Evolutionary conservation across 805 yeast species (phyloP).

Genomic region (Saturnispora serradocipensis): DNA sequence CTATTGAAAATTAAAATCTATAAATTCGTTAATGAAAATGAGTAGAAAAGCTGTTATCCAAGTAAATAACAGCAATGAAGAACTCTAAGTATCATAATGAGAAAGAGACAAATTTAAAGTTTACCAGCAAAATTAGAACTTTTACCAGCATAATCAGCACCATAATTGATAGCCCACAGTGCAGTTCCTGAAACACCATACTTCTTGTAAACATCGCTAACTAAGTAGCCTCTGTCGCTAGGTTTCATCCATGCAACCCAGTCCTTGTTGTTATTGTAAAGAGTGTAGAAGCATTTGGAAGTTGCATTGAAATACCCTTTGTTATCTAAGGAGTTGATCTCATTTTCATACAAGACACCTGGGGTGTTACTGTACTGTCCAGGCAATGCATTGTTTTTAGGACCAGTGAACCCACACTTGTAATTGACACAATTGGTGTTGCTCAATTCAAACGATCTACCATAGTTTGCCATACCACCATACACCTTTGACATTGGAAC

Average conservation of each 20-base stretch:
- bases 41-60: no score
- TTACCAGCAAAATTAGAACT: no score
- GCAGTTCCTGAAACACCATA: background rate
- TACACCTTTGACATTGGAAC: background rate
- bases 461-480: background rate
- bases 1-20: no score
- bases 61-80: no score
- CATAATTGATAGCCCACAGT: background rate
- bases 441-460: background rate
- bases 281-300: background rate
- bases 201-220: background rate
- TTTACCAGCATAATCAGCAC: background rate
- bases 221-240: background rate
- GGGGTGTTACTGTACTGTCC: background rate
- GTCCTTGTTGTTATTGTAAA: background rate
- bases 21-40: no score
- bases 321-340: background rate
- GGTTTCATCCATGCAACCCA: background rate
- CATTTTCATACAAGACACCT: background rate
- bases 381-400: background rate
- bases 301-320: background rate
- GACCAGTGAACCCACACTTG: background rate
- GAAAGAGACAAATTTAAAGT: no score
- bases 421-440: background rate
- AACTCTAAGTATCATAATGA: no score